A percentile compares a stretch with the other conserved stretches of the same genome.
These are phyloP conservation scores for Panaeolus papilionaceus DNA, from an alignment of 768 basidiomycete genomes.

Conservation along the genomic window DNA sequence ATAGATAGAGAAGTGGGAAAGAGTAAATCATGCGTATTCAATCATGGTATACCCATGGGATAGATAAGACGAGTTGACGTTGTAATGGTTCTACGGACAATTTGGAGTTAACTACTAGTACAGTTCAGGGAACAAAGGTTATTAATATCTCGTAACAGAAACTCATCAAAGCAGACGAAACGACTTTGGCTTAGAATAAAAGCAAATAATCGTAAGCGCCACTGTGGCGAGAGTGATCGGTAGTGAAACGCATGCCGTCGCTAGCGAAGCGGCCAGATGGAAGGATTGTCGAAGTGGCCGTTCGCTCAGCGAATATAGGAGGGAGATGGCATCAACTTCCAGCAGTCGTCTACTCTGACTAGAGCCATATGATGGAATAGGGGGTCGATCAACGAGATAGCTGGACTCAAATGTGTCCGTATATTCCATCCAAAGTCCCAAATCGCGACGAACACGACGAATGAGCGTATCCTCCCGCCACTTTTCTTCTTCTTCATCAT, in stretches of 20 bases:
- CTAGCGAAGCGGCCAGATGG: constrained; percentile 26
- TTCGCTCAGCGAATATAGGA: not conserved
- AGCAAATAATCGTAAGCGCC: constrained; percentile 45
- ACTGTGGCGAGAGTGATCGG: constrained; percentile 44
- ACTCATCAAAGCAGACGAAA: constrained; percentile 39
- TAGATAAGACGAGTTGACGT: no score
- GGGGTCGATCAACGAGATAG: not conserved
- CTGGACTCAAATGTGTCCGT: constrained; percentile 28
- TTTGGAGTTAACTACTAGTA: not conserved
- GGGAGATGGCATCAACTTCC: not conserved
- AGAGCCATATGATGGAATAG: not conserved
- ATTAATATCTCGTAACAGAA: not conserved
- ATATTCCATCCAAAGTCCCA: constrained; percentile 33
- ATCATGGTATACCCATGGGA: no score
- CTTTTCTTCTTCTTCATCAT: constrained; percentile 18
- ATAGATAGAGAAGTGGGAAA: not conserved
- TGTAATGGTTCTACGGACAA: not conserved
- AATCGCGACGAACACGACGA: constrained; percentile 37
- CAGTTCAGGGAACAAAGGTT: no score
- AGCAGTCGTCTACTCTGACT: not conserved
- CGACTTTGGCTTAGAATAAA: constrained; percentile 43
- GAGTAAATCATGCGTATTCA: not conserved
- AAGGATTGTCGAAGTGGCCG: not conserved
- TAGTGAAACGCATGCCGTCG: constrained; percentile 37
- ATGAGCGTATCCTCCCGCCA: constrained; percentile 30